Evolutionary conservation across 148 eudicot species (phyloP).

Genomic region (Beta vulgaris): DNA sequence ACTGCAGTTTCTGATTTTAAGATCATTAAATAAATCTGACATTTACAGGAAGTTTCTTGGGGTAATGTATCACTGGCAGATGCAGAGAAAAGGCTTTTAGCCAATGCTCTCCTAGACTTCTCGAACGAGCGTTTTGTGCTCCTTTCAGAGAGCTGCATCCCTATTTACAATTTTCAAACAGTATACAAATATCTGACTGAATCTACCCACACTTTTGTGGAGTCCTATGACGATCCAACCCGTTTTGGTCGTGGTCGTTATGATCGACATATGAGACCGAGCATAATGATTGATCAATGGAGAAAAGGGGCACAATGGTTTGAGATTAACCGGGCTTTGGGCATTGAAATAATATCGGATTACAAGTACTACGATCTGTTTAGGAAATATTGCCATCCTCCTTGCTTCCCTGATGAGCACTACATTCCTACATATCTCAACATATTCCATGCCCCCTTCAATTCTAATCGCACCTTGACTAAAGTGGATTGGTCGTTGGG

Average conservation of each 20-base stretch:
- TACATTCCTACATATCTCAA: constrained; percentile 58
- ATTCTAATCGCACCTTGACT: constrained; percentile 60
- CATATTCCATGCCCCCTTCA: constrained; percentile 43
- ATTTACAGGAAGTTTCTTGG: constrained; percentile 63
- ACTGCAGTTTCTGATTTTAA: neutral
- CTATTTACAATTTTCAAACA: constrained; percentile 58
- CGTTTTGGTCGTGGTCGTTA: constrained; percentile 76
- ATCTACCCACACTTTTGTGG: constrained; percentile 57
- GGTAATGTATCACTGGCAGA: constrained; percentile 63
- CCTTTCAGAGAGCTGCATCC: constrained; percentile 79
- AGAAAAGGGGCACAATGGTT: constrained; percentile 85
- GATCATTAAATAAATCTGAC: neutral
- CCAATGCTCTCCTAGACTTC: constrained; percentile 76
- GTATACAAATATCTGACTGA: constrained; percentile 59
- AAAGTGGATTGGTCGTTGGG: constrained; percentile 63
- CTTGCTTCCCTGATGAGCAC: constrained; percentile 81
- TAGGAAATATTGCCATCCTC: constrained; percentile 54
- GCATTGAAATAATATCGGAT: constrained; percentile 48
- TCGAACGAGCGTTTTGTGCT: constrained; percentile 75
- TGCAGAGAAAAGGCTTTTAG: constrained; percentile 69
- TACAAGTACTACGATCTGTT: constrained; percentile 56
- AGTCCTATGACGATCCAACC: constrained; percentile 61
- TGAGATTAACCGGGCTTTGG: constrained; percentile 51
- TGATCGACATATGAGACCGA: constrained; percentile 57
- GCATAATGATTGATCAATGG: constrained; percentile 55